Percentiles rank a stretch among this genome's conserved stretches.
These are phyloP conservation scores for Lithospermum erythrorhizon DNA, from an alignment of 257 asterid genomes.

Conservation along the genomic window DNA sequence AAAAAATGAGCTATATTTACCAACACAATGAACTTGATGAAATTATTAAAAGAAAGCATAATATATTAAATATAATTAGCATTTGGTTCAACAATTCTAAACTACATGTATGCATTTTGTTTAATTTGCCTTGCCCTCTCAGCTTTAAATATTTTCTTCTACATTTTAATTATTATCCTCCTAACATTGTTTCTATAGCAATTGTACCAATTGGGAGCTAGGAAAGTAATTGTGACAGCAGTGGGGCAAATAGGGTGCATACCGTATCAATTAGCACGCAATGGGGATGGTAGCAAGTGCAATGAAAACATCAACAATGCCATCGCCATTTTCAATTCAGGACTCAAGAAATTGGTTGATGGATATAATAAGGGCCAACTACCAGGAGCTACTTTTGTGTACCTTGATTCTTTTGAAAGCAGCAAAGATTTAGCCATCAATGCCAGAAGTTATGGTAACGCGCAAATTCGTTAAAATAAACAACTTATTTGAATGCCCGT, in stretches of 20 bases:
- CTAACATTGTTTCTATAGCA: slow-evolving; percentile 18
- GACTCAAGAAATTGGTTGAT: slow-evolving; percentile 50
- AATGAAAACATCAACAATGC: slow-evolving; percentile 83
- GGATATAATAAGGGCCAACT: slow-evolving; percentile 46
- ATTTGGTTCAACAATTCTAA: no score
- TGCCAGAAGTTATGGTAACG: slow-evolving; percentile 54
- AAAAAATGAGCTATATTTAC: no score
- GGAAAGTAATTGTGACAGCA: slow-evolving; percentile 57
- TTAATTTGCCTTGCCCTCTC: not conserved
- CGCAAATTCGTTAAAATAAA: not conserved
- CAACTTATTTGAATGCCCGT: no score
- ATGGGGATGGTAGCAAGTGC: slow-evolving; percentile 63
- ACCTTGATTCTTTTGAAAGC: slow-evolving; percentile 61
- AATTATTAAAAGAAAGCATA: no score
- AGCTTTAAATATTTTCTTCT: not conserved
- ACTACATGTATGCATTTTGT: no score
- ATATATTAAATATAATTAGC: no score
- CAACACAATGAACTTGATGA: no score
- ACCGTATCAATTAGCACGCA: slow-evolving; percentile 67
- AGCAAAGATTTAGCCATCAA: slow-evolving; percentile 47
- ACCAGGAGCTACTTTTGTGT: slow-evolving; percentile 63
- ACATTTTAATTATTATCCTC: not conserved
- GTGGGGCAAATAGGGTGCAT: slow-evolving; percentile 86
- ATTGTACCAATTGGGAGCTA: slow-evolving; percentile 62
- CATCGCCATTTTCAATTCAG: slow-evolving; percentile 51